phyloP scores from a whole-genome alignment of 495 filamentous ascomycete species.

The Bathelium albidoporum region DNA sequence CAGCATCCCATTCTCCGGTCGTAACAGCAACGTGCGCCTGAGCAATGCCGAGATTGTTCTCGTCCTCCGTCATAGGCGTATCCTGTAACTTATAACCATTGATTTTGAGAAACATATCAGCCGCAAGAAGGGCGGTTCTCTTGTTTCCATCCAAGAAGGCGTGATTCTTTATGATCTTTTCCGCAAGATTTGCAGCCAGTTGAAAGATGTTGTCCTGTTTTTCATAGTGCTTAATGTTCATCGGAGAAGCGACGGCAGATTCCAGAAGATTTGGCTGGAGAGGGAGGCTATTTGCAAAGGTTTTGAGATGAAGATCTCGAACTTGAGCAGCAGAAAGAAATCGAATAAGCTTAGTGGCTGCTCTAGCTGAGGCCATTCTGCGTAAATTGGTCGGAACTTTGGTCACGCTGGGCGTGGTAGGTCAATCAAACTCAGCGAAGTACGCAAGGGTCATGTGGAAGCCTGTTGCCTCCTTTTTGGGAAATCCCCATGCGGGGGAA shows the following conservation, averaged over 20 bases:
- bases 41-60: constrained; percentile 17
- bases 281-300: constrained; percentile 9
- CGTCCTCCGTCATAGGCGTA: constrained; percentile 12
- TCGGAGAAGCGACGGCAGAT: constrained; percentile 27
- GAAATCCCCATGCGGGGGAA: too few relatives aligned
- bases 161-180: constrained; percentile 32
- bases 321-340: neutral
- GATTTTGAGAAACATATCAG: constrained; percentile 31
- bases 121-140: constrained; percentile 28
- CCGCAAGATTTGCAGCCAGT: constrained; percentile 26
- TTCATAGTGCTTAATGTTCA: constrained; percentile 27
- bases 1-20: constrained; percentile 23
- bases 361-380: too few relatives aligned
- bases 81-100: constrained; percentile 28
- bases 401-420: too few relatives aligned
- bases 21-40: constrained; percentile 25
- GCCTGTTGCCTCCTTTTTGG: too few relatives aligned
- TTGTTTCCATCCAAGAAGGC: constrained; percentile 32
- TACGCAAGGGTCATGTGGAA: too few relatives aligned
- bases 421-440: too few relatives aligned
- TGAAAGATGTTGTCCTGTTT: constrained; percentile 24
- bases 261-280: constrained; percentile 21
- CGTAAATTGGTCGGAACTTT: too few relatives aligned
- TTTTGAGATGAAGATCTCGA: neutral
- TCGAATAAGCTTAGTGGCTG: too few relatives aligned